Percentiles rank a stretch among this genome's conserved stretches.
Conservation (phyloP, 2,329 filamentous ascomycete species). For the Capronia epimyces region DNA sequence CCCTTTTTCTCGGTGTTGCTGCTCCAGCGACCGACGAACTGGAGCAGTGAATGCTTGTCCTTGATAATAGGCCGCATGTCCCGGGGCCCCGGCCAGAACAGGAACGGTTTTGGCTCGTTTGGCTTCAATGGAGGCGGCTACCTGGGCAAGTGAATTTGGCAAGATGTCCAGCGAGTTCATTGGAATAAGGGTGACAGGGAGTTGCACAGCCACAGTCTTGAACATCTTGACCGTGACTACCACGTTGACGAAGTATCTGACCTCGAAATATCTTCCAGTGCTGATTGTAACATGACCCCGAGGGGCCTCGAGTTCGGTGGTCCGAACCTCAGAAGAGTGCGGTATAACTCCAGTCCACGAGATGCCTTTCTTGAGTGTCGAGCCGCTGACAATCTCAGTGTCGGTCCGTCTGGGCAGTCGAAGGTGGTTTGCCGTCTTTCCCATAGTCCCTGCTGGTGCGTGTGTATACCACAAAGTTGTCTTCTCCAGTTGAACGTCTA, state of each 20-base stretch:
- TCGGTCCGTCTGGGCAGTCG: constrained; percentile 51
- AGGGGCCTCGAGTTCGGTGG: constrained; percentile 9
- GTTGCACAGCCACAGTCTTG: constrained; percentile 49
- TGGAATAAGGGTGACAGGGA: constrained; percentile 53
- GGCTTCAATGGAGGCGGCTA: constrained; percentile 52
- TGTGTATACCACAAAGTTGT: constrained; percentile 28
- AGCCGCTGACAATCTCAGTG: constrained; percentile 43
- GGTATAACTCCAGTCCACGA: constrained; percentile 43
- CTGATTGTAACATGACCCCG: constrained; percentile 25
- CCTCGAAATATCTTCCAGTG: constrained; percentile 51
- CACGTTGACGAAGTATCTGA: constrained; percentile 52
- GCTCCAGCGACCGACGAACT: constrained; percentile 47
- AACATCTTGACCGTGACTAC: constrained; percentile 43
- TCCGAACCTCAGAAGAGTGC: constrained; percentile 22
- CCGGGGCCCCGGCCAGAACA: constrained; percentile 24
- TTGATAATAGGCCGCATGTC: constrained; percentile 33
- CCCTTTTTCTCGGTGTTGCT: constrained; percentile 23
- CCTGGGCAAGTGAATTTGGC: constrained; percentile 48
- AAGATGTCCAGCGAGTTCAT: constrained; percentile 55
- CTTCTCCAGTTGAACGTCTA: constrained; percentile 50
- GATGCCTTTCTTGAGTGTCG: constrained; percentile 36
- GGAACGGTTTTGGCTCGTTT: constrained; percentile 37
- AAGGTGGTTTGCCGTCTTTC: constrained; percentile 47
- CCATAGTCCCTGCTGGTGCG: constrained; percentile 46
- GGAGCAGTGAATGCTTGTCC: constrained; percentile 51